Evolutionary conservation across 2,329 filamentous ascomycete species (phyloP).

Genomic region (Botrytis fragariae): DNA sequence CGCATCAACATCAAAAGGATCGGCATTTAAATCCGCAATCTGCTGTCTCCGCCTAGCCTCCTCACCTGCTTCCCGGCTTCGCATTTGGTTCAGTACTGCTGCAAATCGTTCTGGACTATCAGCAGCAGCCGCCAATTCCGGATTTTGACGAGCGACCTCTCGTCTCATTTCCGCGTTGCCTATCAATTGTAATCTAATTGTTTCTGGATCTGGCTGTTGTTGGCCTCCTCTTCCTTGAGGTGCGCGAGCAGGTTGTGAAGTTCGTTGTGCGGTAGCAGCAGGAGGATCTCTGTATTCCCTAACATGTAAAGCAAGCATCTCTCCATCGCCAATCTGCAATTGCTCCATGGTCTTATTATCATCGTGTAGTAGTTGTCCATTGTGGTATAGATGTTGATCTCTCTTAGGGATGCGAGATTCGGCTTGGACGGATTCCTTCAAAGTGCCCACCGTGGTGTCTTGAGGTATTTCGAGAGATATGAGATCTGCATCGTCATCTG

Average conservation of each 20-base stretch:
- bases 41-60: slow-evolving; percentile 77
- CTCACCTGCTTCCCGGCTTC: slow-evolving; percentile 67
- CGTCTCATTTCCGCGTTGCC: slow-evolving; percentile 71
- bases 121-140: slow-evolving; percentile 72
- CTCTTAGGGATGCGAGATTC: slow-evolving; percentile 72
- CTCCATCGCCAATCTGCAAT: slow-evolving; percentile 78
- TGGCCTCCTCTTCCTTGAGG: slow-evolving; percentile 37
- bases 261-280: slow-evolving; percentile 41
- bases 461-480: slow-evolving; percentile 78
- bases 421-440: slow-evolving; percentile 85
- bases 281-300: slow-evolving; percentile 52
- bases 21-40: slow-evolving; percentile 82
- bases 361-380: slow-evolving; percentile 76
- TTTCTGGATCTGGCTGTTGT: slow-evolving; percentile 67
- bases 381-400: slow-evolving; percentile 84
- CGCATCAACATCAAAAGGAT: slow-evolving; percentile 90
- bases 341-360: slow-evolving; percentile 79
- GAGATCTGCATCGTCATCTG: slow-evolving; percentile 62
- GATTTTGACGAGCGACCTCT: slow-evolving; percentile 68
- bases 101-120: slow-evolving; percentile 76
- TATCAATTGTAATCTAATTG: slow-evolving; percentile 77
- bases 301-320: slow-evolving; percentile 89
- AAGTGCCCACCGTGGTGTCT: slow-evolving; percentile 77
- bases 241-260: slow-evolving; percentile 31
- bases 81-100: slow-evolving; percentile 65